Evolutionary conservation across 2,329 filamentous ascomycete species (phyloP), one percentile per base, ranked within the genome.

Genomic region (Hypoxylon sp.): DNA sequence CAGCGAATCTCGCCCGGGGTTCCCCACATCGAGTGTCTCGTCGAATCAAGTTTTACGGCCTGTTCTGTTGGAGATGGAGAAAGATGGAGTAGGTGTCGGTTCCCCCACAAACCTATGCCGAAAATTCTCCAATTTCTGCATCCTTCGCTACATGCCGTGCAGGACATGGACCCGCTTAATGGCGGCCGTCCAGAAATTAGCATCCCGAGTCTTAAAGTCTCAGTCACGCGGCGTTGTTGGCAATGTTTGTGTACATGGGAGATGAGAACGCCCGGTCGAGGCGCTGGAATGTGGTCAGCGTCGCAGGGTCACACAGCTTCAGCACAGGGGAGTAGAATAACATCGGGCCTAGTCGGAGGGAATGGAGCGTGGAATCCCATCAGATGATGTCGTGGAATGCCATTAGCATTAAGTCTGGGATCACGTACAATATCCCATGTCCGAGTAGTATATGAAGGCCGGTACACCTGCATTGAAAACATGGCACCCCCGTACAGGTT

Each of bases 361-460:
- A 24, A 44, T 36, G 40, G 32, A 38, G 38, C 24, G 44, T 48
- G 61, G 61, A 60, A 65, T 62, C 40, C 48, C 28, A 46, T 62
- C 61, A 58, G 61, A 62, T 65, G 58, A 65, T 65, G 65, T 56
- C 33, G 61, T 65, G 65, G 65, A 62, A 65, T 68, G 61, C 49
- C 24, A 50, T 56, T 61, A 64, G 36, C 38, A 33, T 30, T n/a
- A n/a, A 28, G 38, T 22, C 48, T n/a, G 46, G 44, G 12, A 50
- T 42, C 53, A 51, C 44, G 49, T 60, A 33, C 36, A 58, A 33
- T 38, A 53, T 57, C 53, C 24, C 22, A 51, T 33, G 38, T 32
- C 40, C 40, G 40, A 40, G 46, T 30, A 57, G 36, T 60, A 61
- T 57, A 63, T 62, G 51, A 61, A 42, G 45, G 8, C 38, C 56